These are phyloP conservation scores for Hamamelis virginiana DNA, from an alignment of 164 flowering plant genomes.

Conservation along the genomic window DNA sequence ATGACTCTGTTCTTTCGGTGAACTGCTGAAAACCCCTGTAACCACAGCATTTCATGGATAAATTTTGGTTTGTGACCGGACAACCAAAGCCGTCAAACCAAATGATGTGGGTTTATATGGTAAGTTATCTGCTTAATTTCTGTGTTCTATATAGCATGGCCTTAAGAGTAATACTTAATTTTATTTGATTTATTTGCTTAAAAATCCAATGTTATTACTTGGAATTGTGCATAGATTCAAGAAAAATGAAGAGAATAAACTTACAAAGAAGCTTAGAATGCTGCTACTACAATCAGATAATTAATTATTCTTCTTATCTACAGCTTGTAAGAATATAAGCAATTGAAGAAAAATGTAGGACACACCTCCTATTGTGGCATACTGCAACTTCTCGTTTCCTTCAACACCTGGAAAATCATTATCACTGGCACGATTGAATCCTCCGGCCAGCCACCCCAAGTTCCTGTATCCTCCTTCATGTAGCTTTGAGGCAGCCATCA, in stretches of 20 bases:
- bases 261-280: neutral
- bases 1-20: neutral
- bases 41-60: no score
- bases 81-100: no score
- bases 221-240: no score
- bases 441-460: conserved; percentile 82
- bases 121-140: no score
- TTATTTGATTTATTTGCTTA: no score
- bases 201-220: no score
- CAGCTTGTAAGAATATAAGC: conserved; percentile 55
- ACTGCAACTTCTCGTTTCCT: conserved; percentile 75
- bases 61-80: no score
- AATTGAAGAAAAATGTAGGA: conserved; percentile 76
- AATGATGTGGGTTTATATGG: no score
- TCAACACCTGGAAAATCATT: conserved; percentile 63
- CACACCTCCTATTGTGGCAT: conserved; percentile 85
- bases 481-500: conserved; percentile 60
- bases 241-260: neutral
- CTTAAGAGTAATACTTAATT: no score
- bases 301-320: conserved; percentile 32
- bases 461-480: conserved; percentile 65
- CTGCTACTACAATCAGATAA: neutral
- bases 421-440: conserved; percentile 62
- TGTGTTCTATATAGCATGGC: no score
- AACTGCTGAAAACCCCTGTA: no score